phyloP scores from a whole-genome alignment of 2,329 filamentous ascomycete genomes.

The Lasiodiplodia gonubiensis region DNA sequence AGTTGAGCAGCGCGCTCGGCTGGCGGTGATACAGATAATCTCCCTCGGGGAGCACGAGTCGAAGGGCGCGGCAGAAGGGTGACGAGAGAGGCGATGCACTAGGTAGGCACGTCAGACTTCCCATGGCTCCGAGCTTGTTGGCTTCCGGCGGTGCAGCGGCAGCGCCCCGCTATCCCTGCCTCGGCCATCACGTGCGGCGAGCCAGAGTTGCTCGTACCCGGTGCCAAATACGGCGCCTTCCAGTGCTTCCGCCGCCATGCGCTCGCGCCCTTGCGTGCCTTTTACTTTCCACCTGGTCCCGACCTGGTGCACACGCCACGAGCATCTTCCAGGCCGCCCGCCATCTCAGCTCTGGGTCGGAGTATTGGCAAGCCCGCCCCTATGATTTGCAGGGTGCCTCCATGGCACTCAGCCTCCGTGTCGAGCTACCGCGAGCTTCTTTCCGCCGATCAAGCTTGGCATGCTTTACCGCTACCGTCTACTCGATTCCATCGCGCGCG shows the following conservation, averaged over 20 bases:
- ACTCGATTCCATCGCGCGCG: neutral
- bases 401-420: conserved; percentile 14
- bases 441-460: conserved; percentile 14
- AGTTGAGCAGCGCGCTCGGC: neutral
- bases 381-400: neutral
- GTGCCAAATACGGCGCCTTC: neutral
- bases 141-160: neutral
- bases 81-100: conserved; percentile 10
- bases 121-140: neutral
- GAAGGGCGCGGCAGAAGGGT: neutral
- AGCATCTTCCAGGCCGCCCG: neutral
- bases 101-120: neutral
- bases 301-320: neutral
- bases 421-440: conserved; percentile 24
- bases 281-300: neutral
- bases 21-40: conserved; percentile 7
- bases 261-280: neutral
- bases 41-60: conserved; percentile 20
- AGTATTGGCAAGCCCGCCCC: neutral
- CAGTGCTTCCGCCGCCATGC: neutral
- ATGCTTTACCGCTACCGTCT: neutral
- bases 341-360: neutral
- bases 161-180: conserved; percentile 7
- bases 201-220: neutral
- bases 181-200: conserved; percentile 6